Percentiles rank a stretch among this genome's conserved stretches.
phyloP scores from a whole-genome alignment of 2,329 filamentous ascomycete genomes.

The Curvularia spicifera region DNA sequence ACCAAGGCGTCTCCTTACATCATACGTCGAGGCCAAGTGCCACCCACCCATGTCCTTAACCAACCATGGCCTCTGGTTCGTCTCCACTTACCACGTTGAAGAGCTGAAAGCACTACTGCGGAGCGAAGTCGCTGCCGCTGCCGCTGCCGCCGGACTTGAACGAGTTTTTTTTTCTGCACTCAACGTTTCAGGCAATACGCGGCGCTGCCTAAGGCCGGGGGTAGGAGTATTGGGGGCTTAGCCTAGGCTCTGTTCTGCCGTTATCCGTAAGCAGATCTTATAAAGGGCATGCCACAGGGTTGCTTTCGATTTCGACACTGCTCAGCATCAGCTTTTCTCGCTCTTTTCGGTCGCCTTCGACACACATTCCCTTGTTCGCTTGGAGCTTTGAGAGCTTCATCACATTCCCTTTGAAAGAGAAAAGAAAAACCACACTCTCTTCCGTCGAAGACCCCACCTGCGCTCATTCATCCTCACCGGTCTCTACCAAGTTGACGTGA shows the following conservation, averaged over 20 bases:
- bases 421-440: slow-evolving; percentile 8
- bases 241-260: neutral
- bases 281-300: neutral
- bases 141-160: slow-evolving; percentile 14
- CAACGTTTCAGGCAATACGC: slow-evolving; percentile 5
- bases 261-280: neutral
- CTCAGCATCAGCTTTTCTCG: slow-evolving; percentile 1
- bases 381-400: slow-evolving; percentile 16
- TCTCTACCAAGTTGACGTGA: neutral
- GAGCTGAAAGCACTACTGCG: slow-evolving; percentile 11
- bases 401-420: slow-evolving; percentile 10
- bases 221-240: neutral
- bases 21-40: slow-evolving; percentile 7
- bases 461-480: slow-evolving; percentile 7
- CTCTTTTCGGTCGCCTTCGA: slow-evolving; percentile 3
- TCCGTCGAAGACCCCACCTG: slow-evolving; percentile 9
- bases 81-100: slow-evolving; percentile 5
- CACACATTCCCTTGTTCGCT: slow-evolving; percentile 3
- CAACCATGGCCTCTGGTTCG: slow-evolving; percentile 17
- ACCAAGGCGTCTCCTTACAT: slow-evolving; percentile 2
- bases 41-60: slow-evolving; percentile 4
- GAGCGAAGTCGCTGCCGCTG: slow-evolving; percentile 13
- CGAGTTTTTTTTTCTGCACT: slow-evolving; percentile 7
- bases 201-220: slow-evolving; percentile 1
- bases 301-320: neutral